Conservation (phyloP, 2,329 filamentous ascomycete genomes). For the Arthrobotrys sphaeroides region DNA sequence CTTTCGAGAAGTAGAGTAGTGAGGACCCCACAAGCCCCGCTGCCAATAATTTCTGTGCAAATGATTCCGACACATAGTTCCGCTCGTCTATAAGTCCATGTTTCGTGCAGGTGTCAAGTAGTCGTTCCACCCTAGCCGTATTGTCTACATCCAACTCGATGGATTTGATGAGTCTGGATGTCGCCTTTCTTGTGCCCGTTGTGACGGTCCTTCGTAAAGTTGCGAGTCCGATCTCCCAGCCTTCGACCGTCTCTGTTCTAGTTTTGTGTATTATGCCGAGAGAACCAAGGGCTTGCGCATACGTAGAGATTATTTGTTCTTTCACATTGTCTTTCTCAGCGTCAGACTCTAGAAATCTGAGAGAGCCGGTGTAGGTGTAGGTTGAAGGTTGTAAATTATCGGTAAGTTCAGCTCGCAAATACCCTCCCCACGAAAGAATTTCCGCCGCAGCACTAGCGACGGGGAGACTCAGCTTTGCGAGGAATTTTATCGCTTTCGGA, state of each 20-base stretch:
- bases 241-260: conserved; percentile 15
- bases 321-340: conserved; percentile 38
- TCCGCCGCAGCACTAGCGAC: conserved; percentile 41
- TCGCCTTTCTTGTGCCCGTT: conserved; percentile 25
- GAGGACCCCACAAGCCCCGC: conserved; percentile 34
- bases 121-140: conserved; percentile 24
- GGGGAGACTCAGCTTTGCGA: conserved; percentile 39
- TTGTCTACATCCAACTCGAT: conserved; percentile 37
- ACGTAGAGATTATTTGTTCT: conserved; percentile 36
- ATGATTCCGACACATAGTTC: conserved; percentile 45
- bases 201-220: conserved; percentile 38
- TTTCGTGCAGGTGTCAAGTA: conserved; percentile 24
- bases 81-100: conserved; percentile 35
- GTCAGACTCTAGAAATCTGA: conserved; percentile 20
- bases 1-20: conserved; percentile 40
- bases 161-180: conserved; percentile 35
- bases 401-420: conserved; percentile 26
- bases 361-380: neutral
- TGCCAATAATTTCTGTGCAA: conserved; percentile 32
- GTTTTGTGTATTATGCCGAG: conserved; percentile 28
- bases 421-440: conserved; percentile 43
- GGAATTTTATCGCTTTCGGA: conserved; percentile 34
- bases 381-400: conserved; percentile 1
- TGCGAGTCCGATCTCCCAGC: conserved; percentile 47
- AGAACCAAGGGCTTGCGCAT: conserved; percentile 34